These are phyloP conservation scores for Nemophila menziesii DNA, from an alignment of 257 asterid species.

Conservation along the genomic window DNA sequence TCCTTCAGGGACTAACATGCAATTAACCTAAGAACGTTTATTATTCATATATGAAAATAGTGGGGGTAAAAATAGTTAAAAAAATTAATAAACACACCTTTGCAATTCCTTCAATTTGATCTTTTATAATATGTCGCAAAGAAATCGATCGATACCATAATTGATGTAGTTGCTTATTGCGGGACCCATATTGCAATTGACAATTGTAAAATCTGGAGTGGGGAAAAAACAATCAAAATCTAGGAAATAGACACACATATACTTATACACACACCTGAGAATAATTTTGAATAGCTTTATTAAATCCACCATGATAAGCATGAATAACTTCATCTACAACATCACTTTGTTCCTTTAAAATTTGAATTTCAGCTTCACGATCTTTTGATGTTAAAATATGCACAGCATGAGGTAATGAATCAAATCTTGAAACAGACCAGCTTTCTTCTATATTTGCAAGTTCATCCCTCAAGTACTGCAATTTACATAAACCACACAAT, in stretches of 20 bases:
- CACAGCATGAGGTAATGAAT: slow-evolving; percentile 94
- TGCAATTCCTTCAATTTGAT: slow-evolving; percentile 97
- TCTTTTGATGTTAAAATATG: slow-evolving; percentile 94
- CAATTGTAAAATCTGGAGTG: no score
- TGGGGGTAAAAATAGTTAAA: no score
- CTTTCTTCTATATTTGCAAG: slow-evolving; percentile 81
- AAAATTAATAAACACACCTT: slow-evolving; percentile 45
- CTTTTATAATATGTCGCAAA: slow-evolving; percentile 87
- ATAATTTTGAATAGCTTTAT: slow-evolving; percentile 97
- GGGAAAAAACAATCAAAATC: no score
- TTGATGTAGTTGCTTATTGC: slow-evolving; percentile 94
- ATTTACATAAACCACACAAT: no score
- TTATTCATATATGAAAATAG: no score
- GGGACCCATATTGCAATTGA: no score
- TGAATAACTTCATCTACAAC: slow-evolving; percentile 98
- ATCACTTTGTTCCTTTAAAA: slow-evolving; percentile 93
- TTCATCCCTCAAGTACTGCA: slow-evolving; percentile 80
- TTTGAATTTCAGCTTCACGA: slow-evolving; percentile 77
- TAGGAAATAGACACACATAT: no score
- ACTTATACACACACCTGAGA: slow-evolving; percentile 63
- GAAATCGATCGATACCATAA: slow-evolving; percentile 97
- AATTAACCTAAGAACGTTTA: not conserved
- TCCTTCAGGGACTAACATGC: no score
- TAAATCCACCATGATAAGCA: slow-evolving; percentile 94
- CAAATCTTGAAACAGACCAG: slow-evolving; percentile 97